These are phyloP conservation scores for Heteromeles arbutifolia DNA, from an alignment of 306 rosid genomes.

Conservation along the genomic window DNA sequence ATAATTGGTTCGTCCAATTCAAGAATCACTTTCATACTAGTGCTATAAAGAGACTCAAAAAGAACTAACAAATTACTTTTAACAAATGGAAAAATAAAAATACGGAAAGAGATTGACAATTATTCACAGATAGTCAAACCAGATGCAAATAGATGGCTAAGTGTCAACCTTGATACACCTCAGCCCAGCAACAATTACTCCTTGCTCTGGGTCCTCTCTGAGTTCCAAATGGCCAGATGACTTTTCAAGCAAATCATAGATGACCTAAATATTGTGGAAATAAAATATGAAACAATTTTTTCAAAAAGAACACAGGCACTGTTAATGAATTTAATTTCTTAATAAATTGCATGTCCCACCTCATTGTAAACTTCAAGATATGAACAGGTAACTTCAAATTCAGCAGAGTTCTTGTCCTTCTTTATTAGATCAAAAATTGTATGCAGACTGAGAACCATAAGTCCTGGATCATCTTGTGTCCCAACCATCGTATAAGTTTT, in stretches of 20 bases:
- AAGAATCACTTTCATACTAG: not conserved
- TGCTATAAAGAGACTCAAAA: not conserved
- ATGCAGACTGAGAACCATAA: conserved; percentile 61
- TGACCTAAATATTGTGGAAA: conserved; percentile 33
- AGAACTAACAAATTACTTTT: not conserved
- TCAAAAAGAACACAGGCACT: not conserved
- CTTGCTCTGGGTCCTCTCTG: conserved; percentile 63
- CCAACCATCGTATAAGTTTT: conserved; percentile 66
- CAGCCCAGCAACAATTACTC: conserved; percentile 53
- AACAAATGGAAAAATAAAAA: not conserved
- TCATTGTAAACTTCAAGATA: conserved; percentile 66
- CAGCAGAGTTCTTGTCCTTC: conserved; percentile 41
- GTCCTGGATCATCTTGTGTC: conserved; percentile 60
- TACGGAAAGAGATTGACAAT: not conserved
- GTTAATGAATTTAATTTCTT: not conserved
- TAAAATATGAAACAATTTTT: not conserved
- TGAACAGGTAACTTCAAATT: conserved; percentile 55
- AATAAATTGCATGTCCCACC: conserved; percentile 17
- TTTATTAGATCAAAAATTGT: conserved; percentile 47
- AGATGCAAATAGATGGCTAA: not conserved
- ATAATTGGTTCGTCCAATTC: not conserved
- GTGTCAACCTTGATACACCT: conserved; percentile 47
- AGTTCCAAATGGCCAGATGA: conserved; percentile 59
- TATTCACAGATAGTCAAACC: not conserved
- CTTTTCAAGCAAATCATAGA: conserved; percentile 63